Evolutionary conservation across 2,329 filamentous ascomycete species (phyloP).

Genomic region (Neospermospora avenae): DNA sequence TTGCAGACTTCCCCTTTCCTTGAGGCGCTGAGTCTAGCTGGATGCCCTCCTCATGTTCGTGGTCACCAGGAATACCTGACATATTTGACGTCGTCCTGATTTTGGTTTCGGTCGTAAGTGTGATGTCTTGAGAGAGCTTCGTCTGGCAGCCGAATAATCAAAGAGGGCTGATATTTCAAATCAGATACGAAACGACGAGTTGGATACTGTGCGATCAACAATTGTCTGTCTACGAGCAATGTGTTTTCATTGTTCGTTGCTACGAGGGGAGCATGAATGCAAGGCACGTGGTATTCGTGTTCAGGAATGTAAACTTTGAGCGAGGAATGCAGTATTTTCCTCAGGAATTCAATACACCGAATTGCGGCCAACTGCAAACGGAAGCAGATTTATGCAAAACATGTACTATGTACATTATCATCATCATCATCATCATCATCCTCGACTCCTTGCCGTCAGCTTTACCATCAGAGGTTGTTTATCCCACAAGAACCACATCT

Average conservation of each 20-base stretch:
- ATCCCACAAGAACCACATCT: constrained; percentile 21
- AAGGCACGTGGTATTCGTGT: not conserved
- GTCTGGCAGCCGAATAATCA: not conserved
- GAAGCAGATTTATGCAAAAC: not conserved
- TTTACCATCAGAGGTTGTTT: constrained; percentile 20
- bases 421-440: not conserved
- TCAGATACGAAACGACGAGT: not conserved
- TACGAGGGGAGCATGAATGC: not conserved
- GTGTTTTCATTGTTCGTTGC: not conserved
- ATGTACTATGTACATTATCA: not conserved
- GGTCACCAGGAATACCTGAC: not conserved
- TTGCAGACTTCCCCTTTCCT: not conserved
- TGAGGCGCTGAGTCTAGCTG: not conserved
- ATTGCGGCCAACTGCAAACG: not conserved
- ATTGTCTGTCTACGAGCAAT: not conserved
- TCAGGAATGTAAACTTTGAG: not conserved
- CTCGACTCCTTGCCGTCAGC: not conserved
- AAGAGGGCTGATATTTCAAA: too few species aligned
- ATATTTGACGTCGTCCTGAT: too few species aligned
- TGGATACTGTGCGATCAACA: not conserved
- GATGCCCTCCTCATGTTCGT: not conserved
- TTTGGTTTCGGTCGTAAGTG: too few species aligned
- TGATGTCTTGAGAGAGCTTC: not conserved
- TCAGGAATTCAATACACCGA: not conserved
- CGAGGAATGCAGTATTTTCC: not conserved